Conservation (phyloP, 1,284 basidiomycete species). For the Tetrapyrgos nigripes region DNA sequence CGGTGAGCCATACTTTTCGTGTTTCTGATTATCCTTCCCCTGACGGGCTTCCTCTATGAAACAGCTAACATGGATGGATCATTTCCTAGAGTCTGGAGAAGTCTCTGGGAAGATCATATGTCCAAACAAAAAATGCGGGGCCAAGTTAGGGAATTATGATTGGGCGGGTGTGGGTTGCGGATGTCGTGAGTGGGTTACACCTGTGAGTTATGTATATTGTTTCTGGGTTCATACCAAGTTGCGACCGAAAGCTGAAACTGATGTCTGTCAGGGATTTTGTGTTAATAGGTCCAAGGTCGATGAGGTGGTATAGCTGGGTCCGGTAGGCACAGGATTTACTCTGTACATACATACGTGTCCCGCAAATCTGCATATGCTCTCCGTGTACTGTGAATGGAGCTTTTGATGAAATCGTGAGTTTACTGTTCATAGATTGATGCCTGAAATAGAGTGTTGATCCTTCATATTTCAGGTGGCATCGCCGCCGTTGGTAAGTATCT, state of each 20-base stretch:
- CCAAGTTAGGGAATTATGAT: constrained; percentile 94
- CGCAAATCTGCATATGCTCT: too few relatives aligned
- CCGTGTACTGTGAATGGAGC: too few relatives aligned
- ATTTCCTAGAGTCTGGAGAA: constrained; percentile 74
- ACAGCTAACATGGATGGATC: constrained; percentile 81
- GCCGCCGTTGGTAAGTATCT: too few relatives aligned
- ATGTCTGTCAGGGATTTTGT: neutral
- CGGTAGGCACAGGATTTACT: too few relatives aligned
- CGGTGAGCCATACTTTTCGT: constrained; percentile 51
- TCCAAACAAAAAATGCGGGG: constrained; percentile 88
- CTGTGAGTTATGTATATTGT: constrained; percentile 55
- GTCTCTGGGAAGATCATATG: constrained; percentile 90
- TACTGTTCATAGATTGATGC: too few relatives aligned
- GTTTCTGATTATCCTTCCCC: neutral
- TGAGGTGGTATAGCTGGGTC: neutral
- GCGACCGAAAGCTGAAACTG: neutral
- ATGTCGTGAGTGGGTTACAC: constrained; percentile 90
- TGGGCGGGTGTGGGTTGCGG: constrained; percentile 96
- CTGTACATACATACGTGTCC: too few relatives aligned
- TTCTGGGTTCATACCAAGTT: neutral
- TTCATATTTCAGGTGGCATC: too few relatives aligned
- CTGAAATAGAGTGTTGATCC: too few relatives aligned
- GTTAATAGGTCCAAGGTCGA: neutral
- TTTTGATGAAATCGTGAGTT: too few relatives aligned
- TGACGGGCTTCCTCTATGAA: constrained; percentile 55